phyloP scores from a whole-genome alignment of 345 rosid species.

The Citrus maxima region DNA sequence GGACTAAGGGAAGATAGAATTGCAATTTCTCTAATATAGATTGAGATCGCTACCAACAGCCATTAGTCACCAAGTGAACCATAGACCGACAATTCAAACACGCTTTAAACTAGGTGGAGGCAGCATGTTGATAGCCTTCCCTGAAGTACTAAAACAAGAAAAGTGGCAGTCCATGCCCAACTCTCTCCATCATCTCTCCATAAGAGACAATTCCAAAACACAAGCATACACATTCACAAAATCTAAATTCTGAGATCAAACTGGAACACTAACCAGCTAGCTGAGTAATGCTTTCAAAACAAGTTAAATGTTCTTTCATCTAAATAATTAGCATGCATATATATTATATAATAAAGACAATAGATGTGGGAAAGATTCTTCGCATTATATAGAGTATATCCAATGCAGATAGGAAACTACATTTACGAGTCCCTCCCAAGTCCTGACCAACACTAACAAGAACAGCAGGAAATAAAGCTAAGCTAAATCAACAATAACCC shows the following conservation, averaged over 20 bases:
- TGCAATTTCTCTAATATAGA: background rate
- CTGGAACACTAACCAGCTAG: background rate
- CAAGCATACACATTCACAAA: background rate
- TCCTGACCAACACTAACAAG: background rate
- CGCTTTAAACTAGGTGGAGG: too few species aligned
- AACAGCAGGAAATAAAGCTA: constrained; percentile 5
- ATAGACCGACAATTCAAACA: background rate
- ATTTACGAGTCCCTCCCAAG: constrained; percentile 14
- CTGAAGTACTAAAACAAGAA: too few species aligned
- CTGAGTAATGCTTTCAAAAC: background rate
- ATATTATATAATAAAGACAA: background rate
- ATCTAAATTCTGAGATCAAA: background rate
- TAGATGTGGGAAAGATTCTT: background rate
- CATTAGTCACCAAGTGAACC: background rate
- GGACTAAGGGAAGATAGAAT: background rate
- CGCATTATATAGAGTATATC: background rate
- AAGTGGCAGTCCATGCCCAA: too few species aligned
- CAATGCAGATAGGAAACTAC: constrained; percentile 7
- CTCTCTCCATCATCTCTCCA: too few species aligned
- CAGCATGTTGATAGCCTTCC: too few species aligned
- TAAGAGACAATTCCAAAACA: too few species aligned
- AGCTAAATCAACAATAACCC: background rate
- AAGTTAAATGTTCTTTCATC: background rate
- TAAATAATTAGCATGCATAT: background rate
- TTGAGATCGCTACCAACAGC: background rate